Base-by-base conservation (phyloP, 805 yeast species). In the Candida insectorum region DNA sequence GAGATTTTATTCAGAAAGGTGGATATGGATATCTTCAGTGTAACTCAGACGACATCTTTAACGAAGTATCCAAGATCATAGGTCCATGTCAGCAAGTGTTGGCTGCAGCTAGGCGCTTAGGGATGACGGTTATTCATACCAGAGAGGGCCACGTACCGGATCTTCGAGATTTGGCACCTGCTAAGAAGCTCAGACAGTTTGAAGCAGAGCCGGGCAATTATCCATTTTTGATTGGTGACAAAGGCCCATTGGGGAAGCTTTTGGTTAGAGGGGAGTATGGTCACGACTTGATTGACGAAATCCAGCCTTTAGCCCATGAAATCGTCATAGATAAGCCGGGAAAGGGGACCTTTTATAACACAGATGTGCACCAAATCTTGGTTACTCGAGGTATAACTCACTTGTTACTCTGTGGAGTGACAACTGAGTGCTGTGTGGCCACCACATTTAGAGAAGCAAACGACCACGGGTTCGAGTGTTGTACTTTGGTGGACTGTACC, bases 351-450 rank as follows among this genome's bases (percentile, higher is more conserved):
- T 39, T 39, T 17, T 39, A 26, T 18, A 35, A 35, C 19, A 39
- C 43, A 6, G 37, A 35, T 26, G 9, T 39, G 19, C 38, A 32
- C 18, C 39, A 39, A 24, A 31, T 35, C 22, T 31, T 39, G n/a
- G 40, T 39, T 5, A 31, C 40, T 8, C 21, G 43, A 25, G 43
- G 40, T 6, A 35, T 39, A 3, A 39, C 40, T 14, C 39, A 35
- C 21, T 15, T 36, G 4, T 24, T 39, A n/a, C 16, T 39, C 12
- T 28, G 40, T 25, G 39, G 43, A 16, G 40, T 39, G 2, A 39
- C 43, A 8, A 39, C 43, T 14, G 43, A 39, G 22, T 39, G 43
- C 16, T 39, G 43, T 35, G 43, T 39, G 7, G 32, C 32, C 11
- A 35, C 43, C 7, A 35, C 43, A 4, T 39, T 39, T 27, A 25